phyloP scores from a whole-genome alignment of 179 eudicot species.

The Spinacia oleracea region DNA sequence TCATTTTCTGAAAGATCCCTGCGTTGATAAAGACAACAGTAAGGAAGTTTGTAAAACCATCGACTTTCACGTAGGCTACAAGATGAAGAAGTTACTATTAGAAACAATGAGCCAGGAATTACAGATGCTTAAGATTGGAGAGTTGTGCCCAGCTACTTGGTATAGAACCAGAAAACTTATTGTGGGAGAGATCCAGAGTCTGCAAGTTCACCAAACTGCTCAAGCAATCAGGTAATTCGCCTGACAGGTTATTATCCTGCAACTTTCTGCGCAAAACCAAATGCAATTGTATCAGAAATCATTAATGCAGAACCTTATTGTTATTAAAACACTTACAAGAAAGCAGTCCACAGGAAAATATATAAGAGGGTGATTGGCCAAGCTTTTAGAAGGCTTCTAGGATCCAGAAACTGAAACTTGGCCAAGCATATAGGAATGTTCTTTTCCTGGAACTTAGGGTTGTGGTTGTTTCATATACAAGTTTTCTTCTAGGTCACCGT shows the following conservation, averaged over 20 bases:
- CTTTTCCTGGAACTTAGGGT: no score
- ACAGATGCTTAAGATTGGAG: conserved; percentile 74
- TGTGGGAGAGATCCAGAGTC: conserved; percentile 65
- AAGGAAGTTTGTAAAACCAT: not conserved
- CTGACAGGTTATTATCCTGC: conserved; percentile 73
- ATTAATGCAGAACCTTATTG: not conserved
- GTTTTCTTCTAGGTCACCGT: no score
- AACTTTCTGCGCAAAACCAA: conserved; percentile 61
- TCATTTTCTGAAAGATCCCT: conserved; percentile 88
- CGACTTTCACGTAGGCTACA: not conserved
- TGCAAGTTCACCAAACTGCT: conserved; percentile 61
- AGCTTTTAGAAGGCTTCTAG: no score
- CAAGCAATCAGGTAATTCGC: conserved; percentile 69
- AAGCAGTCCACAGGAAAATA: not conserved
- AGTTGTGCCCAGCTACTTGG: conserved; percentile 76
- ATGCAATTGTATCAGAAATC: conserved; percentile 10
- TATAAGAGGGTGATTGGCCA: no score
- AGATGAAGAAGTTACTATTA: not conserved
- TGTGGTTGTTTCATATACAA: no score
- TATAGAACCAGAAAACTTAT: conserved; percentile 67
- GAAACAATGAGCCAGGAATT: conserved; percentile 31
- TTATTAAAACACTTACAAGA: not conserved
- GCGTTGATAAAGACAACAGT: conserved; percentile 24
- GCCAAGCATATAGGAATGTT: no score
- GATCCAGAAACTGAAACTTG: no score